A percentile compares a stretch with the other conserved stretches of the same genome.
Evolutionary conservation across 2,329 filamentous ascomycete genomes (phyloP).

Genomic region (Allantophomopsis cytisporea): DNA sequence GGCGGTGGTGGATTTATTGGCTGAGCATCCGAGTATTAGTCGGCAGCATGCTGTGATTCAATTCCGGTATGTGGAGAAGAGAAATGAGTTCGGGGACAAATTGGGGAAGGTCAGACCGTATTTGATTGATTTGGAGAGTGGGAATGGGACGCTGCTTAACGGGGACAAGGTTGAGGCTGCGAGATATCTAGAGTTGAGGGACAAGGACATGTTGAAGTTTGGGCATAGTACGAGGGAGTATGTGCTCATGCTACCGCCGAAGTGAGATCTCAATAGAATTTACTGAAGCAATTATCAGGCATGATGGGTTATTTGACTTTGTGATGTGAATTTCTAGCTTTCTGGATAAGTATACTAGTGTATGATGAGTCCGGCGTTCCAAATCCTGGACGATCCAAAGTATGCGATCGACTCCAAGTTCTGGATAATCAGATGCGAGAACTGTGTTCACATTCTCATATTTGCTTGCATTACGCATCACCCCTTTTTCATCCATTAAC

Average conservation of each 20-base stretch:
- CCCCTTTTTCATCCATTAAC: too few relatives aligned
- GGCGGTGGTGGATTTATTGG: constrained; percentile 66
- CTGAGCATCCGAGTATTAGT: constrained; percentile 85
- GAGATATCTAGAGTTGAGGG: constrained; percentile 72
- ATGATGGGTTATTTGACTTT: too few relatives aligned
- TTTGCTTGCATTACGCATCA: too few relatives aligned
- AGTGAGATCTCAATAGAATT: neutral
- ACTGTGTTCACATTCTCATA: too few relatives aligned
- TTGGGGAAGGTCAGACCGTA: constrained; percentile 73
- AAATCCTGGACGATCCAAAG: too few relatives aligned
- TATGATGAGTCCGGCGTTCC: too few relatives aligned
- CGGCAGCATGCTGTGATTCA: constrained; percentile 95
- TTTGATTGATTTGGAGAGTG: constrained; percentile 84
- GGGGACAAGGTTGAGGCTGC: constrained; percentile 58
- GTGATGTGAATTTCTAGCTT: too few relatives aligned
- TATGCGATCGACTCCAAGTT: too few relatives aligned
- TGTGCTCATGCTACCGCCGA: constrained; percentile 67
- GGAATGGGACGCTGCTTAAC: constrained; percentile 81
- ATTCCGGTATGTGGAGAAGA: constrained; percentile 73
- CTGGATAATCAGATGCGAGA: too few relatives aligned
- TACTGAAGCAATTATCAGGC: too few relatives aligned
- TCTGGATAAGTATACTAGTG: too few relatives aligned
- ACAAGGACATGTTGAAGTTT: constrained; percentile 83
- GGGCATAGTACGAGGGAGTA: constrained; percentile 85
- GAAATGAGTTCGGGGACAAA: constrained; percentile 78